Evolutionary conservation across 305 asterid genomes (phyloP).

Genomic region (Coffea humblotiana): DNA sequence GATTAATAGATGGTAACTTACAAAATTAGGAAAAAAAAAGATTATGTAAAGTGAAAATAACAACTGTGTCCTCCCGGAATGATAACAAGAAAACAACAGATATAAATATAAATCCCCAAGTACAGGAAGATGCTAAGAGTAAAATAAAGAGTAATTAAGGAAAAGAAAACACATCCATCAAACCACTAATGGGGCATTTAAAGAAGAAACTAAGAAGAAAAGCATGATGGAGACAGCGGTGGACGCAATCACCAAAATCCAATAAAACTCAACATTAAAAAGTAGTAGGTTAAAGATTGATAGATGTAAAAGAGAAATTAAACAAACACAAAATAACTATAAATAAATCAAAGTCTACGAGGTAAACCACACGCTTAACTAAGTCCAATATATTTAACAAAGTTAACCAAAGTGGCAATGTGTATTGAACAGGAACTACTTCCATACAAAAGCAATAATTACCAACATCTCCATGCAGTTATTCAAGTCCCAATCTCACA

Average conservation of each 20-base stretch:
- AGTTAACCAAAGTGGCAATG: not conserved
- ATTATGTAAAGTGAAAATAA: too few relatives aligned
- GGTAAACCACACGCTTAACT: not conserved
- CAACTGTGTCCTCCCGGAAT: too few relatives aligned
- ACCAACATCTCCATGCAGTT: not conserved
- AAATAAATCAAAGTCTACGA: not conserved
- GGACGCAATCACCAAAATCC: too few relatives aligned
- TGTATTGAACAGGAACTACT: not conserved
- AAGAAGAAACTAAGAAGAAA: not conserved
- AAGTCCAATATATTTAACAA: not conserved
- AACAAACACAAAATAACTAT: not conserved
- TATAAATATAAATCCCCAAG: not conserved
- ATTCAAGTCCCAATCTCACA: not conserved
- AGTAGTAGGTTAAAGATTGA: too few relatives aligned
- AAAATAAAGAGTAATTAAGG: not conserved
- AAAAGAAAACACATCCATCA: not conserved
- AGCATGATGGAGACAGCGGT: not conserved
- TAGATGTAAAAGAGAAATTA: not conserved
- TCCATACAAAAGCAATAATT: not conserved
- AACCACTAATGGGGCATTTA: not conserved
- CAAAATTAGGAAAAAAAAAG: not conserved
- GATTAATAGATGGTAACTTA: not conserved
- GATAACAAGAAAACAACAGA: too few relatives aligned
- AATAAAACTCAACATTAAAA: too few relatives aligned
- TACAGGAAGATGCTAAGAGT: not conserved